phyloP scores from a whole-genome alignment of 345 rosid species.

The Populus davidiana region DNA sequence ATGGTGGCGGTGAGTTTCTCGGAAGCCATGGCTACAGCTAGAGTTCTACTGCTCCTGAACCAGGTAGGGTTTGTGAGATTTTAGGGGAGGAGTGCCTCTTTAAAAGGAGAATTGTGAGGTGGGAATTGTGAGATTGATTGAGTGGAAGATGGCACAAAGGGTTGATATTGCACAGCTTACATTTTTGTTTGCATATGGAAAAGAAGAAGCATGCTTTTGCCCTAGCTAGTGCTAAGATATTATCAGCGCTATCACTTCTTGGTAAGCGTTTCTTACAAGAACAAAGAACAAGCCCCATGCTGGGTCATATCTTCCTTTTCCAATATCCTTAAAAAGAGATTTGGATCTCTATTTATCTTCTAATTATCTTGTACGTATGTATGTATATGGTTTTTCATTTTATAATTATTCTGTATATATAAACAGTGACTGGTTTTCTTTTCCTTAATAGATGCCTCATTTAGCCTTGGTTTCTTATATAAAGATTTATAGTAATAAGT shows the following conservation, averaged over 20 bases:
- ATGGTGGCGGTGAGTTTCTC: conserved; percentile 18
- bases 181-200: conserved; percentile 32
- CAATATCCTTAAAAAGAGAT: no score
- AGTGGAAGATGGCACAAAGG: conserved; percentile 37
- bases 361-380: no score
- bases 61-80: background rate
- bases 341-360: no score
- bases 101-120: conserved; percentile 44
- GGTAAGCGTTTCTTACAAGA: no score
- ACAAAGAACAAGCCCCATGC: background rate
- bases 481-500: no score
- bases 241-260: background rate
- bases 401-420: no score
- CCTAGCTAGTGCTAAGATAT: background rate
- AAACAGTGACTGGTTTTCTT: no score
- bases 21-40: conserved; percentile 41
- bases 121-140: conserved; percentile 22
- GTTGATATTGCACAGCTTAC: conserved; percentile 24
- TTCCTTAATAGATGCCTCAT: no score
- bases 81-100: background rate
- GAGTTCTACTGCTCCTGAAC: background rate
- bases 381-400: no score
- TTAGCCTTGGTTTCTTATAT: no score
- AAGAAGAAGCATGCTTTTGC: background rate
- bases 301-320: background rate